Base-by-base conservation (phyloP, 257 asterid species). In the Handroanthus guayacan region DNA sequence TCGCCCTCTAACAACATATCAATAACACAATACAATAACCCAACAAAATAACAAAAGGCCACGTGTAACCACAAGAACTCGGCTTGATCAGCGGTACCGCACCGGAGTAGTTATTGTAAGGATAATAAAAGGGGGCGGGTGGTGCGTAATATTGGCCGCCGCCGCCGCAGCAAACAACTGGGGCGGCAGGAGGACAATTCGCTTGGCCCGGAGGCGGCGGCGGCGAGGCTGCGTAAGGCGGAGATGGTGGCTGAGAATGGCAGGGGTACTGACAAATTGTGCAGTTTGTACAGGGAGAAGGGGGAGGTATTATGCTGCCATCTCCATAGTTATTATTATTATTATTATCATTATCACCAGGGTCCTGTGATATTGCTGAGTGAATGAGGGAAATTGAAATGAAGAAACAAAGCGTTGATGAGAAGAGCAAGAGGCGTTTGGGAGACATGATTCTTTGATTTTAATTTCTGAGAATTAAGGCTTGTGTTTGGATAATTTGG, bases 131-230 rank as follows among this genome's bases (percentile, higher is more conserved):
- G 11, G 88, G 86, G 45, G 81, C 3, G 2, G 88, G 88, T 20
- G 84, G 84, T 10, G 80, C 20, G 18, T 75, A 37, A 57, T 80
- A 62, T 7, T 75, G 83, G 37, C 78, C 70, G 66, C 60, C 77
- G 25, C 76, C 56, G 74, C 80, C 81, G 62, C 84, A 82, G 75
- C 88, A 85, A 47, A 45, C 12, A 6, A 70, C 86, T 0, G 88
- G 86, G 52, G 83, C 75, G n/a, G 81, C 43, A 36, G 88, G 86
- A 1, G 83, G 84, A 74, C 88, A 82, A 38, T 79, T 81, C 7
- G 5, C 67, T 71, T 44, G 74, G 66, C 37, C 72, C 5, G 20
- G 6, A 9, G 78, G 37, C 10, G 83, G 81, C 0, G 85, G 82
- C 13, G 85, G 85, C 0, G 85, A 76, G 11, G 47, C 7, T 44